Evolutionary conservation across 2,329 filamentous ascomycete species (phyloP).

Genomic region (Leptographium radiaticola): DNA sequence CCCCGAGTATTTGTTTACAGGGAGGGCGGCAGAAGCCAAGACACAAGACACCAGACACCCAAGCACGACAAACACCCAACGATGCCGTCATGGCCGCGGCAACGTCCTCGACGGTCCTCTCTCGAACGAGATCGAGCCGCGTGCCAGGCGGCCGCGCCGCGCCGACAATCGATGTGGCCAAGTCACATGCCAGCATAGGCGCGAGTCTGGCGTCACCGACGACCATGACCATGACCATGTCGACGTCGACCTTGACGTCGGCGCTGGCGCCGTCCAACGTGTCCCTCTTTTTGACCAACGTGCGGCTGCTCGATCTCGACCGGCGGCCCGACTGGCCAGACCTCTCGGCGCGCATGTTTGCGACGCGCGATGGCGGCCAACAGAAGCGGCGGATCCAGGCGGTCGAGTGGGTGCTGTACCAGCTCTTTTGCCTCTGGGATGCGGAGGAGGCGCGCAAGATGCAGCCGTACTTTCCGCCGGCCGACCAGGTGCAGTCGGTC

Average conservation of each 20-base stretch:
- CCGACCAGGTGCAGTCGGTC: slow-evolving; percentile 79
- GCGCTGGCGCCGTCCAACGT: slow-evolving; percentile 33
- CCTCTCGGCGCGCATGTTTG: slow-evolving; percentile 59
- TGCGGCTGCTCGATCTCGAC: slow-evolving; percentile 73
- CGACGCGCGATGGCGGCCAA: slow-evolving; percentile 48
- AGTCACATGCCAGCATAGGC: background rate
- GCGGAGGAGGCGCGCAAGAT: slow-evolving; percentile 71
- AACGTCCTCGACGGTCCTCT: slow-evolving; percentile 10
- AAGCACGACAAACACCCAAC: background rate
- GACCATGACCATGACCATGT: background rate
- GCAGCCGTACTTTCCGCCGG: slow-evolving; percentile 77
- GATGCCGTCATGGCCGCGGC: slow-evolving; percentile 9
- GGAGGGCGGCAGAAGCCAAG: background rate
- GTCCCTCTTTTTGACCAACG: slow-evolving; percentile 65
- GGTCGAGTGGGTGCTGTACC: slow-evolving; percentile 85
- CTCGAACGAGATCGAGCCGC: slow-evolving; percentile 15
- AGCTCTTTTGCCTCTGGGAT: slow-evolving; percentile 77
- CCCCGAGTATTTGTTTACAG: too few relatives aligned
- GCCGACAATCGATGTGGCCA: background rate
- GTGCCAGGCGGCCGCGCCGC: slow-evolving; percentile 9
- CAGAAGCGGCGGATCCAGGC: slow-evolving; percentile 73
- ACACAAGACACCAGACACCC: background rate
- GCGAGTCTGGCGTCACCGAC: background rate
- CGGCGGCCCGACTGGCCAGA: slow-evolving; percentile 64
- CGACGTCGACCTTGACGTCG: background rate